Conservation (phyloP, 2,329 filamentous ascomycete genomes). For the Didymosphaeria variabile region DNA sequence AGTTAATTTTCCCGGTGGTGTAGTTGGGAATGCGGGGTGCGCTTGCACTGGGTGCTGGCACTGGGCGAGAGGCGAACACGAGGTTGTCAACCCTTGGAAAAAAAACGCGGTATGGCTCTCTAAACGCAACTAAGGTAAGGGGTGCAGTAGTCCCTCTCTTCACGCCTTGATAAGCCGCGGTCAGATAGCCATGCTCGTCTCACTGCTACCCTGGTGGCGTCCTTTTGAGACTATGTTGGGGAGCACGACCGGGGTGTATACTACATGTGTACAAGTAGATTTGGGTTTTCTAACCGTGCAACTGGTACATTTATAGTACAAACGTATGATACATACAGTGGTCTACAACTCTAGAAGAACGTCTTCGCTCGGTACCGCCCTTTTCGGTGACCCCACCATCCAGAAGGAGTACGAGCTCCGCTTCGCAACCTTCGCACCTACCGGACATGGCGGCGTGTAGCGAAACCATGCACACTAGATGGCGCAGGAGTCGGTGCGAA, state of each 20-base stretch:
- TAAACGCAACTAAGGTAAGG: no score
- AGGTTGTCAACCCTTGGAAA: no score
- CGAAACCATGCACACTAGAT: not conserved
- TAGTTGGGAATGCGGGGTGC: conserved; percentile 20
- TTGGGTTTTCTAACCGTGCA: conserved; percentile 15
- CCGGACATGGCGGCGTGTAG: not conserved
- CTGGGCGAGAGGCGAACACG: not conserved
- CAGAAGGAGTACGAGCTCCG: not conserved
- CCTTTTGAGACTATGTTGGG: no score
- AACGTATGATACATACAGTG: conserved; percentile 8
- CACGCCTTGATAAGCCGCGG: no score
- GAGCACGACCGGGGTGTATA: not conserved
- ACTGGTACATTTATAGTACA: conserved; percentile 30
- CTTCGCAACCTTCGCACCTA: not conserved
- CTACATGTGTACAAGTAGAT: not conserved
- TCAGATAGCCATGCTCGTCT: no score
- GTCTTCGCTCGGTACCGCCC: not conserved
- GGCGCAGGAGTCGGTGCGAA: not conserved
- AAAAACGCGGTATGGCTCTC: no score
- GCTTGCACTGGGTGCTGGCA: not conserved
- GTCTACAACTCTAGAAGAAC: not conserved
- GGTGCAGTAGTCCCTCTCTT: no score
- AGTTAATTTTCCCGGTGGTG: conserved; percentile 22
- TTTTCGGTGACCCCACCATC: not conserved
- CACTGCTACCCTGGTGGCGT: no score